phyloP scores from a whole-genome alignment of 306 rosid genomes.

The Carpinus fangiana region DNA sequence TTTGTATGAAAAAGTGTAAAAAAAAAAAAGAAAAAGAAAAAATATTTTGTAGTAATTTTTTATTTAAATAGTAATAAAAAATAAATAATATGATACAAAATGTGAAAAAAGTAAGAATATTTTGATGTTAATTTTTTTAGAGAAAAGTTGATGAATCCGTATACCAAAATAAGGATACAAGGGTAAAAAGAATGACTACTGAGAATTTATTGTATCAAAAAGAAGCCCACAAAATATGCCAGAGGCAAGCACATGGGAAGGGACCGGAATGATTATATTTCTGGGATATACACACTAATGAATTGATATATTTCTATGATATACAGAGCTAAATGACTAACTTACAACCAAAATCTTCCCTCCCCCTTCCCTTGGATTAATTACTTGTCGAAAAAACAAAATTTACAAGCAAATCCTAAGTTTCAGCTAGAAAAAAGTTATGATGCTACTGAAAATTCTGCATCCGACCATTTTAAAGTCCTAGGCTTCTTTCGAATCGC shows the following conservation, averaged over 20 bases:
- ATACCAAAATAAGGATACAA: neutral
- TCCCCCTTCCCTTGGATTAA: too few species aligned
- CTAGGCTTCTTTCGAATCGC: slow-evolving; percentile 20
- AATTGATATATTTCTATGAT: neutral
- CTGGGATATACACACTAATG: neutral
- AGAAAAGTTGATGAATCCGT: too few species aligned
- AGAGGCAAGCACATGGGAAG: neutral
- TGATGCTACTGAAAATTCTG: neutral
- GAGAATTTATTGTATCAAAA: neutral
- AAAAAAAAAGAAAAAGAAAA: too few species aligned
- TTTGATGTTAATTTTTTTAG: too few species aligned
- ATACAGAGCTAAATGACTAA: slow-evolving; percentile 20
- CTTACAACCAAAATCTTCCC: too few species aligned
- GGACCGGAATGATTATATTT: neutral
- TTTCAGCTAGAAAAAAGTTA: neutral
- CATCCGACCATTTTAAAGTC: neutral
- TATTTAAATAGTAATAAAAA: too few species aligned
- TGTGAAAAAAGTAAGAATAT: too few species aligned
- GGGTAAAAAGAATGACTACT: neutral
- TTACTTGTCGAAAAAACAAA: too few species aligned
- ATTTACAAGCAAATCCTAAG: neutral
- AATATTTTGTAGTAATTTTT: too few species aligned
- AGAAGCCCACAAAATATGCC: neutral
- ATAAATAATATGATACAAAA: too few species aligned
- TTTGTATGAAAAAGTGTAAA: too few species aligned